Percentiles rank a stretch among this genome's conserved stretches.
Evolutionary conservation across 1,139 yeast species (phyloP).

Genomic region (Magnusiomyces sp.): DNA sequence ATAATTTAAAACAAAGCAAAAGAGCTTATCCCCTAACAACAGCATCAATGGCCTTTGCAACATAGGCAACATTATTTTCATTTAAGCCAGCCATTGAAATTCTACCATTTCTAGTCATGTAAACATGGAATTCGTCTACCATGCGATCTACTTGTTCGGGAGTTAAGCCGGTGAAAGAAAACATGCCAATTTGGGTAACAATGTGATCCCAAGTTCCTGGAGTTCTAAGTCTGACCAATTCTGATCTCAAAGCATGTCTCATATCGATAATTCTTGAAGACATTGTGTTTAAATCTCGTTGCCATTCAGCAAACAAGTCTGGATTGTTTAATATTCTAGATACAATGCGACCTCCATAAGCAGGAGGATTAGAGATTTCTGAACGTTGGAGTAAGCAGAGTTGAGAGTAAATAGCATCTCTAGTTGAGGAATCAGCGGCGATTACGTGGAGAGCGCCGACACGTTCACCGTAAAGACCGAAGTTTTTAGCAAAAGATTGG

Average conservation of each 20-base stretch:
- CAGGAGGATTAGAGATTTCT: constrained; percentile 89
- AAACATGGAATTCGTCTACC: constrained; percentile 65
- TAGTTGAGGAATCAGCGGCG: constrained; percentile 31
- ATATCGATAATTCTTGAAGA: constrained; percentile 71
- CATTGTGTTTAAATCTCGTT: constrained; percentile 78
- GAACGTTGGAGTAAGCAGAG: constrained; percentile 71
- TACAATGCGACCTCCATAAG: constrained; percentile 92
- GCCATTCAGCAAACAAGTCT: constrained; percentile 70
- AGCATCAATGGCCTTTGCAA: constrained; percentile 66
- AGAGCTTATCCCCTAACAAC: constrained; percentile 34
- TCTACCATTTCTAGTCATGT: constrained; percentile 84
- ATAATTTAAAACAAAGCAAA: no score
- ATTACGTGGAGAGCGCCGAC: constrained; percentile 72
- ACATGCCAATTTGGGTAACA: constrained; percentile 91
- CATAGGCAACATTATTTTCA: constrained; percentile 67
- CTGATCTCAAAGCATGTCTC: constrained; percentile 60
- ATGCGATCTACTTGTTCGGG: constrained; percentile 66
- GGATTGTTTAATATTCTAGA: constrained; percentile 63
- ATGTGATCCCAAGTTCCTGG: constrained; percentile 94
- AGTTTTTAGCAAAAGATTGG: constrained; percentile 96
- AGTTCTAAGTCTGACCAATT: constrained; percentile 57
- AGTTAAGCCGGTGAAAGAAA: constrained; percentile 82
- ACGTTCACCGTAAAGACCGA: constrained; percentile 97
- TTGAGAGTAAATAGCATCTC: constrained; percentile 54
- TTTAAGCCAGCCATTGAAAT: constrained; percentile 88